Evolutionary conservation across 768 basidiomycete genomes (phyloP), one percentile per base, ranked within the genome.

Genomic region (Lanmaoa rubissima): DNA sequence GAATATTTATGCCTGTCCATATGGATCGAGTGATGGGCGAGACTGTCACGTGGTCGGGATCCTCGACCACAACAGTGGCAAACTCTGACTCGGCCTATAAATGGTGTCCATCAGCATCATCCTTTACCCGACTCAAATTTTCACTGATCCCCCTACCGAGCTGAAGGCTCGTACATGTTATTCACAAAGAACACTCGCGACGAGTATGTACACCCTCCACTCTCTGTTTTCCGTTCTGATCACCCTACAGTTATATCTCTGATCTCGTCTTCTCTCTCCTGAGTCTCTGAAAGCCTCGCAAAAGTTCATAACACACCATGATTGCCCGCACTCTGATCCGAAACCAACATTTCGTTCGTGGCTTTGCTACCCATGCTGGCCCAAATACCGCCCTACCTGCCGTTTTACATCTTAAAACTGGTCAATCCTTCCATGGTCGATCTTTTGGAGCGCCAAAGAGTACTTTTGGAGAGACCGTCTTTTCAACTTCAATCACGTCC

Each of bases 401-500:
- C 7, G 79, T 85, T 2, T 80, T 99, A 28, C 95, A 98, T 75
- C 81, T 99, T 48, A 94, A 95, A 75, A 87, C 91, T 16, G 97
- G 97, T 48, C 88, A 99, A 74, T 90, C 90, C 9, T 99, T 97
- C 82, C 69, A 77, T 49, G 97, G 97, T 21, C 83, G 84, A 41
- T 88, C 89, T 5, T 99, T 99, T 71, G 97, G 97, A 61, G 86
- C 90, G 26, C 85, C 86, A 43, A 86, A 79, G 66, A 94, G 91
- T 68, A 84, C 87, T 52, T 98, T 83, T 75, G 97, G 97, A 51
- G 97, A 99, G 79, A 97, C 96, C 1, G 97, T 99, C 31, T 99
- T 99, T 75, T 96, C 94, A 14, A 99, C 97, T 34, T 95, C 94
- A 42, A 99, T 99, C 72, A 99, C 97, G 1, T 97, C 94, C 40